phyloP scores from a whole-genome alignment of 495 filamentous ascomycete species.

The Annulohypoxylon maeteangense region DNA sequence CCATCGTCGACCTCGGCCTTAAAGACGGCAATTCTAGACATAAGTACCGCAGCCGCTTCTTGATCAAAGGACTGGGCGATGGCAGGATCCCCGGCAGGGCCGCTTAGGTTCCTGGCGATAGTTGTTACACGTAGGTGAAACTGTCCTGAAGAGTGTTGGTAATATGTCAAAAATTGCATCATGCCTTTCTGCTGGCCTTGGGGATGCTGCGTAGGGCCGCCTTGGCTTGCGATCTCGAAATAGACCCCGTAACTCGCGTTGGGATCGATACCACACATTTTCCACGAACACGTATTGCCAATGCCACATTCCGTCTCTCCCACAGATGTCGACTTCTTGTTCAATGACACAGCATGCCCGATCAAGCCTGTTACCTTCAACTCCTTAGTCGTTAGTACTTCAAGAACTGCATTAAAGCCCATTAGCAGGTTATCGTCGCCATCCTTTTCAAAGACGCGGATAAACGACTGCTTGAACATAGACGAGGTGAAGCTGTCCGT shows the following conservation, averaged over 20 bases:
- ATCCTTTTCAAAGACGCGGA: conserved; percentile 97
- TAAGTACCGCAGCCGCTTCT: conserved; percentile 96
- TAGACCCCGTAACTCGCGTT: conserved; percentile 94
- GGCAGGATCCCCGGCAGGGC: conserved; percentile 95
- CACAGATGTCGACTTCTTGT: conserved; percentile 97
- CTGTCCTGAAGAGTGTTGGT: conserved; percentile 95
- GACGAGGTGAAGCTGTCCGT: conserved; percentile 99
- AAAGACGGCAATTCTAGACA: conserved; percentile 98
- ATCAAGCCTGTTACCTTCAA: conserved; percentile 98
- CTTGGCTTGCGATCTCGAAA: conserved; percentile 97
- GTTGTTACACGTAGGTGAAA: conserved; percentile 97
- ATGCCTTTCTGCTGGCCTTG: conserved; percentile 91
- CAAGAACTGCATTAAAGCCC: conserved; percentile 98
- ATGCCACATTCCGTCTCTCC: conserved; percentile 99
- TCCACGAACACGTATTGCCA: conserved; percentile 99
- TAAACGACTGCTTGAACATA: conserved; percentile 99
- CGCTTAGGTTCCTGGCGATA: conserved; percentile 88
- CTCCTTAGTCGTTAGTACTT: conserved; percentile 97
- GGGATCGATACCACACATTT: conserved; percentile 98
- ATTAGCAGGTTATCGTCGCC: conserved; percentile 92
- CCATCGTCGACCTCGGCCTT: conserved; percentile 99
- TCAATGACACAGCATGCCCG: conserved; percentile 93
- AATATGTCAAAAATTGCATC: conserved; percentile 99
- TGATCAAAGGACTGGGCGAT: conserved; percentile 99
- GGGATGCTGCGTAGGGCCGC: conserved; percentile 84